Conservation (phyloP, 164 flowering plant species). For the Macadamia integrifolia region DNA sequence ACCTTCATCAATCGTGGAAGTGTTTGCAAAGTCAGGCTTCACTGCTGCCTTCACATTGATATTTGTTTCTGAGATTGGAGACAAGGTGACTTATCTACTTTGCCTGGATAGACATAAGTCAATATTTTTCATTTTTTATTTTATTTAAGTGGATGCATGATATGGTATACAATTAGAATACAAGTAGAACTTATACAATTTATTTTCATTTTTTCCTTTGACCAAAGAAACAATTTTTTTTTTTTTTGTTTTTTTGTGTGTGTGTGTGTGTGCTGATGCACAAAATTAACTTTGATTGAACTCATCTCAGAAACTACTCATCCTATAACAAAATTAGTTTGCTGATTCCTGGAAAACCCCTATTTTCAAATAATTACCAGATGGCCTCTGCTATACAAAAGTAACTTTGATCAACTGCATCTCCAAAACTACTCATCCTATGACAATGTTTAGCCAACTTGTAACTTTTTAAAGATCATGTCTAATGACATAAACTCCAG, state of each 20-base stretch:
- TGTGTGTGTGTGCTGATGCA: too few species aligned
- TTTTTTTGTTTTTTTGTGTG: too few species aligned
- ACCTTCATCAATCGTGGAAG: conserved; percentile 69
- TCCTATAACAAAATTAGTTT: neutral
- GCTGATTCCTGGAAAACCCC: too few species aligned
- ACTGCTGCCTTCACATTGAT: conserved; percentile 93
- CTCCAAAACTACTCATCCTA: too few species aligned
- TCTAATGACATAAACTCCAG: neutral
- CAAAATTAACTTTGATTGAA: neutral
- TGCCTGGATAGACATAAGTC: neutral
- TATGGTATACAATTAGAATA: neutral
- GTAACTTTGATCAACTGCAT: too few species aligned
- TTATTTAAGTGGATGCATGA: neutral
- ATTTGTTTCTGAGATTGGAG: conserved; percentile 98
- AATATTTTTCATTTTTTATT: neutral
- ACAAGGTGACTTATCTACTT: conserved; percentile 51
- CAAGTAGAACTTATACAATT: too few species aligned
- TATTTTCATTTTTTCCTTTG: neutral
- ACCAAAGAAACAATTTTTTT: neutral
- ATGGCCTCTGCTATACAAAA: too few species aligned
- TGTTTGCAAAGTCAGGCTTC: conserved; percentile 90
- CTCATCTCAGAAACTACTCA: neutral
- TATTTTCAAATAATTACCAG: too few species aligned
- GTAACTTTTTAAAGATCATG: too few species aligned
- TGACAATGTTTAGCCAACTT: too few species aligned